Evolutionary conservation across 805 yeast genomes (phyloP).

Genomic region (Saccharomycopsis schoenii): DNA sequence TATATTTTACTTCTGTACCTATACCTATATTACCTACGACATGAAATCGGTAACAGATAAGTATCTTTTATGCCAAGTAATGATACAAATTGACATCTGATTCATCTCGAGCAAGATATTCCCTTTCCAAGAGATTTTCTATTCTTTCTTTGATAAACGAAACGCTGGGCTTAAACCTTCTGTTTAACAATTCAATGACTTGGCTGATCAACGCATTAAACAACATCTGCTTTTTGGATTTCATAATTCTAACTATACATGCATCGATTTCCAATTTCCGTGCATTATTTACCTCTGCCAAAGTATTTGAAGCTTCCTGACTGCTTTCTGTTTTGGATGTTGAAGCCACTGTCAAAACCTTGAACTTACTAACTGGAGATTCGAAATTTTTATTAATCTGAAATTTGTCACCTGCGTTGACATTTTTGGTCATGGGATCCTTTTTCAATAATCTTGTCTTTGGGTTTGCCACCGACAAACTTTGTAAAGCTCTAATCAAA

Average conservation of each 20-base stretch:
- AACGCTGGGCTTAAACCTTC: conserved; percentile 62
- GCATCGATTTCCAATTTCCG: conserved; percentile 69
- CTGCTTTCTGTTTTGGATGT: conserved; percentile 40
- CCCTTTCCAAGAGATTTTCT: conserved; percentile 69
- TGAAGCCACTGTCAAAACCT: conserved; percentile 57
- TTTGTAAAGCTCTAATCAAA: conserved; percentile 65
- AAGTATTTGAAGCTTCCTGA: conserved; percentile 38
- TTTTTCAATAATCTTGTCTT: conserved; percentile 66
- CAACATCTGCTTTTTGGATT: conserved; percentile 48
- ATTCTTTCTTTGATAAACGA: conserved; percentile 59
- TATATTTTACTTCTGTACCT: too few species aligned
- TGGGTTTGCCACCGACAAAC: conserved; percentile 70
- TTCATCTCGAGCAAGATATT: conserved; percentile 65
- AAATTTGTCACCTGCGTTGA: conserved; percentile 54
- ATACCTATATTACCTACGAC: too few species aligned
- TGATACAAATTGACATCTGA: conserved; percentile 50
- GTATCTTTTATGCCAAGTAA: conserved; percentile 44
- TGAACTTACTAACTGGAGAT: conserved; percentile 58
- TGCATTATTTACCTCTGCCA: conserved; percentile 49
- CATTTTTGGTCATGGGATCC: conserved; percentile 64
- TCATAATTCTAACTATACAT: conserved; percentile 82
- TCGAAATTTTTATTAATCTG: conserved; percentile 58
- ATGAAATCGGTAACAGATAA: neutral
- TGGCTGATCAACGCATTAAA: conserved; percentile 65
- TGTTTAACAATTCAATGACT: conserved; percentile 46